Evolutionary conservation across 805 yeast genomes (phyloP).

Genomic region (Cyberlindnera xylosilytica): DNA sequence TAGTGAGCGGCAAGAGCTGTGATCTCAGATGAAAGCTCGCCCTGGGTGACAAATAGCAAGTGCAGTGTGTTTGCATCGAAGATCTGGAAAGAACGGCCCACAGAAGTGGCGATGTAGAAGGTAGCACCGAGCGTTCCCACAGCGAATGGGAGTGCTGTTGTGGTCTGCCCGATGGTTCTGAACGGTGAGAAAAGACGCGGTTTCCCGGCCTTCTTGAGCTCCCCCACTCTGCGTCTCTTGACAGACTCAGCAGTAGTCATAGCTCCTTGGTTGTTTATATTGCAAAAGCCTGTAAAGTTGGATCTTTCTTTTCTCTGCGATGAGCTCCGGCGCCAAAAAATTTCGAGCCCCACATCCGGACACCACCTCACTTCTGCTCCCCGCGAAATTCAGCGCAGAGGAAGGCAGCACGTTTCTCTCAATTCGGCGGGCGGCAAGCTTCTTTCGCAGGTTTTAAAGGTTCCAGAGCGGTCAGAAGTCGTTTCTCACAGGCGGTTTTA

Average conservation of each 20-base stretch:
- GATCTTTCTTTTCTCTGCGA: no score
- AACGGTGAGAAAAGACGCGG: conserved; percentile 82
- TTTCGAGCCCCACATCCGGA: not conserved
- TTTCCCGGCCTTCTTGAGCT: conserved; percentile 6
- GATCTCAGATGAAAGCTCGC: conserved; percentile 68
- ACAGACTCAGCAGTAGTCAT: conserved; percentile 12
- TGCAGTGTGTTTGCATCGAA: conserved; percentile 88
- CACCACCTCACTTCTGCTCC: no score
- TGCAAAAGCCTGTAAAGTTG: no score
- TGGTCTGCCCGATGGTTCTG: conserved; percentile 86
- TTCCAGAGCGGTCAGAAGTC: no score
- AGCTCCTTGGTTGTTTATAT: no score
- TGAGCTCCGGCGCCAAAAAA: conserved; percentile 4
- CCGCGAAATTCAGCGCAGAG: no score
- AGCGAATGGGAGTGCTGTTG: conserved; percentile 82
- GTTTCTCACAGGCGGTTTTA: no score
- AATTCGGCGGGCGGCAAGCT: no score
- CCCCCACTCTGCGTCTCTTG: conserved; percentile 20
- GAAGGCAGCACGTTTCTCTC: conserved; percentile 4
- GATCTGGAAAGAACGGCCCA: conserved; percentile 87
- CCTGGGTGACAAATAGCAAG: conserved; percentile 79
- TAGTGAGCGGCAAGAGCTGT: conserved; percentile 73
- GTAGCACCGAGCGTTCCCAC: conserved; percentile 86
- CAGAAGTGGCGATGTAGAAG: conserved; percentile 83
- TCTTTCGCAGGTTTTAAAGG: no score